Evolutionary conservation across 2,329 filamentous ascomycete species (phyloP).

Genomic region (Pseudophaeomoniella oleicola): DNA sequence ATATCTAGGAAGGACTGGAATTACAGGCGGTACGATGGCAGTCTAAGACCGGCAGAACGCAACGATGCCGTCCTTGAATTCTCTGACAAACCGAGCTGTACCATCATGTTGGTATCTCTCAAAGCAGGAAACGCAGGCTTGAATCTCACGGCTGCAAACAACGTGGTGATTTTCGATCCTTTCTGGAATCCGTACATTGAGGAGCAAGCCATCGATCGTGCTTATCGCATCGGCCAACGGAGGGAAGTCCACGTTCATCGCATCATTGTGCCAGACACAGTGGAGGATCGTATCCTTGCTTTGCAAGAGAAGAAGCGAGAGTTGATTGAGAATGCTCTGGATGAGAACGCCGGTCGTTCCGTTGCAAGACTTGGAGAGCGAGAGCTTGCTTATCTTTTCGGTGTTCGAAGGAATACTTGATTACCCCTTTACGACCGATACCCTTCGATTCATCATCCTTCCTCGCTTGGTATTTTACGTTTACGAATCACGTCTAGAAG

Average conservation of each 20-base stretch:
- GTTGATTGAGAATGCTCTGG: constrained; percentile 64
- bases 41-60: constrained; percentile 53
- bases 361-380: constrained; percentile 50
- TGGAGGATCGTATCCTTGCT: constrained; percentile 73
- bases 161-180: constrained; percentile 68
- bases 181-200: constrained; percentile 94
- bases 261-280: constrained; percentile 59
- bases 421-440: background rate
- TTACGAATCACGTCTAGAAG: too few species aligned
- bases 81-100: constrained; percentile 42
- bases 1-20: constrained; percentile 40
- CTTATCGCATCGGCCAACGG: constrained; percentile 73
- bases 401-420: constrained; percentile 6
- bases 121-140: constrained; percentile 75
- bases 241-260: constrained; percentile 65
- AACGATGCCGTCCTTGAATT: constrained; percentile 56
- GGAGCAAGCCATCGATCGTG: constrained; percentile 80
- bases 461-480: too few species aligned
- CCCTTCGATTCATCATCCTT: too few species aligned
- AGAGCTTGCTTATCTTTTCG: constrained; percentile 61
- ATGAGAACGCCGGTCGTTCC: constrained; percentile 54
- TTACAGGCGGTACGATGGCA: constrained; percentile 62
- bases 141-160: constrained; percentile 68
- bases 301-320: constrained; percentile 67
- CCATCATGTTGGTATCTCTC: constrained; percentile 62